These are phyloP conservation scores for Ceratobasidium sp. DNA, from an alignment of 1,284 basidiomycete genomes.

Conservation along the genomic window DNA sequence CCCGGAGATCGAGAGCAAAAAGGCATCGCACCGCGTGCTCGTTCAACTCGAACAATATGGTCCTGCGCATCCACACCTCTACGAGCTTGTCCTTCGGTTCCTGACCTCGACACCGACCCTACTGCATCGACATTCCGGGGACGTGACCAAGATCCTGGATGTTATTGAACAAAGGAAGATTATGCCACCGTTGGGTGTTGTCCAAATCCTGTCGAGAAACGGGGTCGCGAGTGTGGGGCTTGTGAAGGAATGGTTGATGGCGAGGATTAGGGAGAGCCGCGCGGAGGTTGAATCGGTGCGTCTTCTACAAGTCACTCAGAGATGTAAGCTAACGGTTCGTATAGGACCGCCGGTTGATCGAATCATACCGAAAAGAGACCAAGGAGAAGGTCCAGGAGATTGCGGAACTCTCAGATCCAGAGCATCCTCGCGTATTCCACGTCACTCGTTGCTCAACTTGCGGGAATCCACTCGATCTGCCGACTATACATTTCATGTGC, in stretches of 20 bases:
- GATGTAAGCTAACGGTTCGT: slow-evolving; percentile 27
- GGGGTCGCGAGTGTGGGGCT: slow-evolving; percentile 88
- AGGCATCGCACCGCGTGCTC: slow-evolving; percentile 75
- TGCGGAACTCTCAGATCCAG: slow-evolving; percentile 77
- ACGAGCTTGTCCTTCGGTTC: slow-evolving; percentile 90
- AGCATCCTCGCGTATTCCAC: slow-evolving; percentile 88
- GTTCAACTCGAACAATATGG: slow-evolving; percentile 80
- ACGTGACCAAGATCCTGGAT: slow-evolving; percentile 76
- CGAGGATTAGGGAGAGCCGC: slow-evolving; percentile 75
- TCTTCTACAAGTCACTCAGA: slow-evolving; percentile 42
- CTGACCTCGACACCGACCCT: slow-evolving; percentile 81
- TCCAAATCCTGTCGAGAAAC: slow-evolving; percentile 88
- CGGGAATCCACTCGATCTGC: slow-evolving; percentile 87
- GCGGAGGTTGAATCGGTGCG: slow-evolving; percentile 83
- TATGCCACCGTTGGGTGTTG: slow-evolving; percentile 87
- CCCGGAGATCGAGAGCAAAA: slow-evolving; percentile 54
- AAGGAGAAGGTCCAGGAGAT: slow-evolving; percentile 84
- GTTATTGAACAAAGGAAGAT: slow-evolving; percentile 82
- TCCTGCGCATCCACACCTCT: slow-evolving; percentile 74
- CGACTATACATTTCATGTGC: slow-evolving; percentile 97
- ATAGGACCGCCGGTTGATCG: slow-evolving; percentile 84
- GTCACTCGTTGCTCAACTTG: slow-evolving; percentile 92
- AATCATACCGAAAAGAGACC: slow-evolving; percentile 88
- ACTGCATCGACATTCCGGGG: slow-evolving; percentile 73
- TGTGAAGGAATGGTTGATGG: slow-evolving; percentile 88